Evolutionary conservation across 75 land plant genomes (phyloP).

Genomic region (Azolla pinnata): DNA sequence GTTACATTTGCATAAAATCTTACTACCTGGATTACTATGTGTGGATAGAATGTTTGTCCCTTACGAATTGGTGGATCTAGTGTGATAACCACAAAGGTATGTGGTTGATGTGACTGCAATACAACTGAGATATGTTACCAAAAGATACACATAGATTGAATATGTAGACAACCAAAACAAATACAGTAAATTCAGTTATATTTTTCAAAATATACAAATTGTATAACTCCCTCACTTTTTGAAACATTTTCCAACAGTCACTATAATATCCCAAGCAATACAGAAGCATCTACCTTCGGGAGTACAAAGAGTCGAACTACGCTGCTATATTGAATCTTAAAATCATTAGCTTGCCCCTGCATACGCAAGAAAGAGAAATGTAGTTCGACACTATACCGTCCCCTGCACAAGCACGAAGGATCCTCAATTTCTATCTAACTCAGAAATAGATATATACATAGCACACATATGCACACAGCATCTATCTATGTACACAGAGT

Average conservation of each 20-base stretch:
- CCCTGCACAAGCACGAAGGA: conserved; percentile 27
- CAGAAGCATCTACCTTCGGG: conserved; percentile 86
- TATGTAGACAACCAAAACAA: too few species aligned
- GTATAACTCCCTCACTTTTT: too few species aligned
- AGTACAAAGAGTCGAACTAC: conserved; percentile 68
- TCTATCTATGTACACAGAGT: not conserved
- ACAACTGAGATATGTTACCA: not conserved
- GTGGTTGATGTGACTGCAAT: conserved; percentile 73
- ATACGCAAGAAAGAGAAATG: conserved; percentile 73
- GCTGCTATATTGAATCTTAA: conserved; percentile 87
- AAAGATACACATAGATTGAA: too few species aligned
- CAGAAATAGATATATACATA: not conserved
- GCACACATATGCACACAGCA: not conserved
- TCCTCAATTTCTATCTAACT: not conserved
- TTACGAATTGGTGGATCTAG: conserved; percentile 89
- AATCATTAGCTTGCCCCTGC: conserved; percentile 86
- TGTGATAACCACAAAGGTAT: conserved; percentile 75
- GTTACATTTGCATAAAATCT: too few species aligned
- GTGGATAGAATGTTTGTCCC: conserved; percentile 87
- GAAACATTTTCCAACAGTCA: too few species aligned
- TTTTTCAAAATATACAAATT: too few species aligned
- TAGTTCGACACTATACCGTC: conserved; percentile 74
- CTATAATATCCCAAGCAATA: too few species aligned
- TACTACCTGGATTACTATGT: conserved; percentile 88
- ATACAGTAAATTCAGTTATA: too few species aligned